Base-by-base conservation (phyloP, 2,329 filamentous ascomycete genomes). In the Zasmidium angulare region DNA sequence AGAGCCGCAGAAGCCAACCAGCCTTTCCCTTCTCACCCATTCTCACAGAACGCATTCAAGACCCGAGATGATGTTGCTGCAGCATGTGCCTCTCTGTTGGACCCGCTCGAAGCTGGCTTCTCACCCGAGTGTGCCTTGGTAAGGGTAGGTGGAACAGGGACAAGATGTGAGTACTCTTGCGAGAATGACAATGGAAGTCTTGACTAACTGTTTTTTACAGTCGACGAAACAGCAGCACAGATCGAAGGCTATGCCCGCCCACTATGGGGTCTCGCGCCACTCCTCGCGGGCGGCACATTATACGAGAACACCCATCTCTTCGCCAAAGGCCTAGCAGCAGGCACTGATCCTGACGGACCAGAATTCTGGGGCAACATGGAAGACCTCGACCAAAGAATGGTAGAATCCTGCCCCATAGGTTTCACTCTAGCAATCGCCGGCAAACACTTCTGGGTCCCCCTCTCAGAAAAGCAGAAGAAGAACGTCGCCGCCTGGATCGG, bases 311-410 rank as follows among this genome's bases (percentile, higher is more conserved):
- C 85, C 1, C 76, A 84, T 55, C 84, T 84, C 74, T 91, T 88
- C 84, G 82, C 90, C 36, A 81, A 89, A 61, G 89, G 89, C 2
- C 78, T 93, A 58, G 84, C 85, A 63, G 81, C 85, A 29, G 90
- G 89, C 0, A 91, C 88, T 0, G 85, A 93, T 66, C 89, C 89
- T 0, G 79, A 85, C 48, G 84, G 78, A 59, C 80, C 84, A 0
- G 89, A 92, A 74, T 93, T 87, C 69, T 93, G 89, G 89, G 89
- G 89, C 0, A 86, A 84, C 57, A 88, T 90, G 63, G 82, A 86
- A 64, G 89, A 92, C 69, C 86, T 88, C 58, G 90, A 93, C 69
- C 89, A 93, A 78, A 80, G 89, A 23, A 93, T 93, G 90, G 90
- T 93, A 1, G 90, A 93, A 72, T 90, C 91, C 82, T 92, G 89